Evolutionary conservation across 306 rosid genomes (phyloP), one percentile per base, ranked within the genome.

Genomic region (Glycine latifolia): DNA sequence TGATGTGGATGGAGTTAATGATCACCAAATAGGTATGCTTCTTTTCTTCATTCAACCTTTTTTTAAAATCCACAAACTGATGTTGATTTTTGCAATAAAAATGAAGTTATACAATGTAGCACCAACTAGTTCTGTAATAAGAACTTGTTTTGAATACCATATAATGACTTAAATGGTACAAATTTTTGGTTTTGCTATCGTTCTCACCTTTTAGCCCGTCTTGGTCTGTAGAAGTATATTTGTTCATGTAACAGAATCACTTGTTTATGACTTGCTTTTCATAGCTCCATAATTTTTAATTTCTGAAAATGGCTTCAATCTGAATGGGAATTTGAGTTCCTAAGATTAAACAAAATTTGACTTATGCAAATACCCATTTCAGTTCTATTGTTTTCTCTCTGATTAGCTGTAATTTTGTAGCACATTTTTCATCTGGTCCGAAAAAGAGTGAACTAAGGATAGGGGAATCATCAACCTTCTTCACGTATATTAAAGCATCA

Each of bases 401-500:
- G 73, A 76, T 70, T 61, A 50, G 65, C 66, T 73, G 61, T 49
- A 55, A 44, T 71, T 54, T 33, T 79, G 87, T 83, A 92, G 97
- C 87, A 39, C 82, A 87, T 56, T 87, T 87, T 82, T 87, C 87
- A 41, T 75, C 85, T 79, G 94, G 92, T 81, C 99, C 95, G 4
- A 92, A 79, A 77, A 93, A 90, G 89, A 96, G 97, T 76, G 91
- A 91, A 81, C 86, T 96, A 62, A 93, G 88, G 92, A 96, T 96
- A 77, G 99, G 99, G 5, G 89, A 92, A 81, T 96, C 98, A 49
- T 96, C 99, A 39, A 98, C 99, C 82, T 96, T 96, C 85, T 88
- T 96, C 72, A 89, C 95, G 7, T 96, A 96, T 72, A 97, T 94
- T 68, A 96, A 96, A 86, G 86, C 90, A 39, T 61, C 85, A 85